Conservation (phyloP, 176 grass and related monocot genomes). For the Poa annua region DNA sequence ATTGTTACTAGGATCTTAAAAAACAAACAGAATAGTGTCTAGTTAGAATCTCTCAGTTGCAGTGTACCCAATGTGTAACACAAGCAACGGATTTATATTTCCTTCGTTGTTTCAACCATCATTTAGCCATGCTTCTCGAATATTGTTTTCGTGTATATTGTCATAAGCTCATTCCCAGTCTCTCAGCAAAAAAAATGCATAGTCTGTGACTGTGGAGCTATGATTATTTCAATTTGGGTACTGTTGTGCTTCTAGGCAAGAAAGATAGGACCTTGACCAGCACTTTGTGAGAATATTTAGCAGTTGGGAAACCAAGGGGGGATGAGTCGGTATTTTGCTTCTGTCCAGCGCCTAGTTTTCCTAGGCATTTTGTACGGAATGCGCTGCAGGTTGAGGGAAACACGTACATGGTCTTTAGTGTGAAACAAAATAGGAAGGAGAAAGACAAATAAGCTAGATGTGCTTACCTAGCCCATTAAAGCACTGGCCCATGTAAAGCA, state of each 20-base stretch:
- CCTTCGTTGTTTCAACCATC: background rate
- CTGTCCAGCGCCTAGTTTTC: background rate
- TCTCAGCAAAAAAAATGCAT: background rate
- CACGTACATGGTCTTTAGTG: background rate
- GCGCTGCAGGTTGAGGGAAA: background rate
- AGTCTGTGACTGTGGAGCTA: background rate
- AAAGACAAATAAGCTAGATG: background rate
- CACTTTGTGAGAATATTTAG: background rate
- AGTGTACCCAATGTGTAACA: conserved; percentile 6
- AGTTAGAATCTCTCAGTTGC: background rate
- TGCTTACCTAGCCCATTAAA: background rate
- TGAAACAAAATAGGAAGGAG: background rate
- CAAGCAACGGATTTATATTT: background rate
- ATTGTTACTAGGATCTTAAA: background rate
- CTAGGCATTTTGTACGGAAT: background rate
- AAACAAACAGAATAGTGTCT: background rate
- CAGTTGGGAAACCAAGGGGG: background rate
- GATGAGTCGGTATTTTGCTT: background rate
- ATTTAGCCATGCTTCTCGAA: background rate
- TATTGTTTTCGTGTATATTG: background rate
- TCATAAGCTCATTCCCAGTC: background rate
- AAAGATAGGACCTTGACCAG: conserved; percentile 74
- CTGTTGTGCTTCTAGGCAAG: conserved; percentile 65
- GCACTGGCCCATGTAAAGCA: background rate
- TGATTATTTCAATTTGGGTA: background rate